Conservation (phyloP, 1,284 basidiomycete species). For the Cutaneotrichosporon spelunceum region DNA sequence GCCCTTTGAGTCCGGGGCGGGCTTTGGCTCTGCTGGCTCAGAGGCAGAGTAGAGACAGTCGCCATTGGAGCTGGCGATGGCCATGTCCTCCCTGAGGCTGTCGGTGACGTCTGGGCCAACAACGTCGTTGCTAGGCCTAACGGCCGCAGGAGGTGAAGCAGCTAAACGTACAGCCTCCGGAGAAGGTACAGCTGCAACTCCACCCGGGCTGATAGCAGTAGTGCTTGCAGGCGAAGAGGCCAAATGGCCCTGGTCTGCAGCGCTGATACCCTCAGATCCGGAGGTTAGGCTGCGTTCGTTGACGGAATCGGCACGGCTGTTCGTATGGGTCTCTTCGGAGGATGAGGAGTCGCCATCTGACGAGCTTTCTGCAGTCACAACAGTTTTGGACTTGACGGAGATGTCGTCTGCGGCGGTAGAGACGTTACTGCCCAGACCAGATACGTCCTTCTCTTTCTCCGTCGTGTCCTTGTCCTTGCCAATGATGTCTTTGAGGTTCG, state of each 20-base stretch:
- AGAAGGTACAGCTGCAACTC: background rate
- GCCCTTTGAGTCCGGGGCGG: background rate
- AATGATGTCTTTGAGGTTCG: background rate
- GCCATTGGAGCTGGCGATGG: background rate
- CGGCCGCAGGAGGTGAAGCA: background rate
- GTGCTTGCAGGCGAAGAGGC: too few species aligned
- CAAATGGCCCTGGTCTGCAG: background rate
- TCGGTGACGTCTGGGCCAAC: background rate
- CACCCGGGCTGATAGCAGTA: too few species aligned
- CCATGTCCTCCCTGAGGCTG: background rate
- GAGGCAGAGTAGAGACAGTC: background rate
- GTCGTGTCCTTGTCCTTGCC: conserved; percentile 1
- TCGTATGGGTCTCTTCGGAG: background rate
- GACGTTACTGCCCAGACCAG: background rate
- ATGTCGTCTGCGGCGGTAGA: background rate
- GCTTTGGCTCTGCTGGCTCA: background rate
- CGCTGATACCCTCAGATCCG: background rate
- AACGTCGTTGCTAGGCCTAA: background rate
- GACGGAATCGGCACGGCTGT: background rate
- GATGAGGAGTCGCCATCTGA: background rate
- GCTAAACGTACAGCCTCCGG: background rate
- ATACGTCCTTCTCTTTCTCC: background rate
- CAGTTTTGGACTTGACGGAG: background rate
- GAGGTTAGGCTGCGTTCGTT: background rate
- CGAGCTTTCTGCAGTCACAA: background rate